Evolutionary conservation across 345 rosid species (phyloP), one percentile per base, ranked within the genome.

Genomic region (Eutrema heterophyllum): DNA sequence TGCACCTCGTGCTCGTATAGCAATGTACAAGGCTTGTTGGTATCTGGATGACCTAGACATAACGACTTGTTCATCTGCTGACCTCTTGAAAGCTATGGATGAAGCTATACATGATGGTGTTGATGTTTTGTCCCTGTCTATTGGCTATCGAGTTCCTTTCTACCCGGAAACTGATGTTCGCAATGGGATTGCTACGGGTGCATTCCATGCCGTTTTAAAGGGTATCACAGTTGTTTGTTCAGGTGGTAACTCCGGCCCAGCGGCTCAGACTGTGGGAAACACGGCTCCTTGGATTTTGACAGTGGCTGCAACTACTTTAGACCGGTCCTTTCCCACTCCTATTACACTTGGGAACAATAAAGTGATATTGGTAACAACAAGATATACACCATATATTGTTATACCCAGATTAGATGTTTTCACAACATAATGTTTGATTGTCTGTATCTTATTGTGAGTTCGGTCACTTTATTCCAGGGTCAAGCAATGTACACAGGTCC

Each of bases 41-140:
- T 67, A 54, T 63, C 49, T 68, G 3, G 71, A 55, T 53, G 5
- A 9, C 5, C 5, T 5, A 2, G 51, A 51, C 4, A 10, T 12
- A 33, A 67, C 43, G 2, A 52, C 60, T 10, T 76, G 81, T 48
- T 73, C 77, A 4, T 65, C 77, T n/a, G 84, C 84, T 24, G 89
- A 84, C 24, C 39, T 83, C 15, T 69, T 86, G 66, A 82, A 84
- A 74, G 86, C 82, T 26, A 82, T 86, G 70, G 89, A 86, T 26
- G 81, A 82, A 40, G 87, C 89, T 32, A 84, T 86, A 10, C 75
- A 82, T 45, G 89, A 84, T 33, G 86, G 89, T 13, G 86, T 86
- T 48, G 82, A 86, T 65, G 78, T 86, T 56, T 5, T 86, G 61
- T 86, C 89, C 0, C 9, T 86, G 1, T 86, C 86, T 9, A 62